Conservation (phyloP, 257 asterid genomes). For the Leonotis leonurus region DNA sequence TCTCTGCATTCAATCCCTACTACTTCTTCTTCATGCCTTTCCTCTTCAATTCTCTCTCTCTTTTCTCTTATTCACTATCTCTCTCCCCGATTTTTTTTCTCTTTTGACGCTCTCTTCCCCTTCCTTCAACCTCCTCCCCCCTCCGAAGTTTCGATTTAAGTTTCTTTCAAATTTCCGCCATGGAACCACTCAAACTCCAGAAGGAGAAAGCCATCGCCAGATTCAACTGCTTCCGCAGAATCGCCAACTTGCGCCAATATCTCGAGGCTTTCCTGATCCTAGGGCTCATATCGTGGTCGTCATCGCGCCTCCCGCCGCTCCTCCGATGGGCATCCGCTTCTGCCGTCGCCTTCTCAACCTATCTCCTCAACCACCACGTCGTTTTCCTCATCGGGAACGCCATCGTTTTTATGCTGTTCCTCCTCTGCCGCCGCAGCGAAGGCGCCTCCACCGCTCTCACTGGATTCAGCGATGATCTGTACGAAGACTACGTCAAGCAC, state of each 20-base stretch:
- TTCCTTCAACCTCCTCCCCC: conserved; percentile 26
- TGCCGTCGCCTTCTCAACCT: conserved; percentile 16
- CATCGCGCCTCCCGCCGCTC: conserved; percentile 43
- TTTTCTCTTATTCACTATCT: neutral
- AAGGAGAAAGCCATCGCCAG: conserved; percentile 41
- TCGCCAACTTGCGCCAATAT: conserved; percentile 34
- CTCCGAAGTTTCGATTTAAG: neutral
- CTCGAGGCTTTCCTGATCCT: conserved; percentile 36
- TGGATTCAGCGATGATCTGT: conserved; percentile 24
- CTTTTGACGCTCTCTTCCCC: conserved; percentile 8
- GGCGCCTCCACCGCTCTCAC: conserved; percentile 15
- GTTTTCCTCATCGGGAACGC: conserved; percentile 77
- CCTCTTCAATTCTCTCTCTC: conserved; percentile 5
- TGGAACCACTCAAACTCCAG: conserved; percentile 25
- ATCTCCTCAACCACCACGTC: conserved; percentile 59
- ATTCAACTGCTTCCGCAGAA: conserved; percentile 37
- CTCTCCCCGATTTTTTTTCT: neutral
- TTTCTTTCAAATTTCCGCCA: neutral
- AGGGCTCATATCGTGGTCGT: conserved; percentile 61
- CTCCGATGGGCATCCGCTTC: conserved; percentile 15
- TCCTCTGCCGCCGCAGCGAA: conserved; percentile 38
- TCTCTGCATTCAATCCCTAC: conserved; percentile 1
- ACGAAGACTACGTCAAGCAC: conserved; percentile 38
- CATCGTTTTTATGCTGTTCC: conserved; percentile 37
- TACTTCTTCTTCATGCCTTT: conserved; percentile 8